Conservation (phyloP, 768 basidiomycete genomes). For the Cystobasidium tubakii region DNA sequence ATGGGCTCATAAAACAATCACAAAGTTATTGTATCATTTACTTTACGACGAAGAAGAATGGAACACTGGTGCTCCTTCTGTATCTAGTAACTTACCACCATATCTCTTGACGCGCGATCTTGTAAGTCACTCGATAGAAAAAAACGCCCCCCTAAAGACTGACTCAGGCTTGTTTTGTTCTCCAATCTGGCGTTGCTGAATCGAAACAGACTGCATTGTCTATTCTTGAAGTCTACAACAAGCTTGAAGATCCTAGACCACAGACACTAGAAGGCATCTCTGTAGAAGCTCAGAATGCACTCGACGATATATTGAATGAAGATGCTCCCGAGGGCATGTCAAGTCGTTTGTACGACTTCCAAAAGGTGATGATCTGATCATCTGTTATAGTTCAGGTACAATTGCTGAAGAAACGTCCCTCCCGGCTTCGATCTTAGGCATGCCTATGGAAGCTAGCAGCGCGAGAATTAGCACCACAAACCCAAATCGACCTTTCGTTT, state of each 20-base stretch:
- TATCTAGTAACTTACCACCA: background rate
- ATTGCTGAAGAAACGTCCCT: background rate
- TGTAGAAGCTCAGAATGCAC: background rate
- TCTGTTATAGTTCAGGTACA: too few species aligned
- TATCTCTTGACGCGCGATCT: background rate
- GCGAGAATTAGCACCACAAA: slow-evolving; percentile 41
- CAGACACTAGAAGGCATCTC: background rate
- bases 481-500: slow-evolving; percentile 12
- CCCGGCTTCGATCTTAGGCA: background rate
- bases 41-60: slow-evolving; percentile 15
- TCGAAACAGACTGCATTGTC: slow-evolving; percentile 27
- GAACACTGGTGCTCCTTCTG: background rate
- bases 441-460: slow-evolving; percentile 44
- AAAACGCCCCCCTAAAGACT: background rate
- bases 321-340: slow-evolving; percentile 26
- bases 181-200: too few species aligned
- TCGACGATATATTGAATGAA: background rate
- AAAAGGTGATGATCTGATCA: slow-evolving; percentile 37
- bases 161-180: background rate
- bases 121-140: background rate
- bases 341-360: slow-evolving; percentile 38
- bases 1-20: slow-evolving; percentile 1
- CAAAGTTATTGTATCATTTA: slow-evolving; percentile 21
- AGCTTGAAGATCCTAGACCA: slow-evolving; percentile 27
- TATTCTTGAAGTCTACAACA: slow-evolving; percentile 41